Conservation (phyloP, 2,329 filamentous ascomycete species). For the Sarocladium strictum region DNA sequence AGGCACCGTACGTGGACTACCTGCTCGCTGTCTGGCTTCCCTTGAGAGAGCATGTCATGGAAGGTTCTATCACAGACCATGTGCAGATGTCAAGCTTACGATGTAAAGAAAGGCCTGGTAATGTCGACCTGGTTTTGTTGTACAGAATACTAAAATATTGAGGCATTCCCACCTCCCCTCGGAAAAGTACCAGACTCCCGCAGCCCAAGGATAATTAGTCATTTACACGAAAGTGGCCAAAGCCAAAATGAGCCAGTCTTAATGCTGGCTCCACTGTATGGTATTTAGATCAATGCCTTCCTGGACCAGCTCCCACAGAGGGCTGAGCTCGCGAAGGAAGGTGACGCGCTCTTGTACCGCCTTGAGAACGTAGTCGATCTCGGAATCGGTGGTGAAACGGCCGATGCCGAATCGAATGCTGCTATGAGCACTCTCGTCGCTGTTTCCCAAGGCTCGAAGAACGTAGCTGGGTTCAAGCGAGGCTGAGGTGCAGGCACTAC, state of each 20-base stretch:
- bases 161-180: constrained; percentile 6
- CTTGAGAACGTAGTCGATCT: constrained; percentile 97
- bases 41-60: too few species aligned
- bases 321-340: constrained; percentile 90
- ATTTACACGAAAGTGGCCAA: constrained; percentile 1
- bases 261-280: constrained; percentile 98
- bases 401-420: constrained; percentile 98
- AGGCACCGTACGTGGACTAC: too few species aligned
- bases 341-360: constrained; percentile 85
- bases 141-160: neutral
- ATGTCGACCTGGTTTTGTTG: neutral
- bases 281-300: constrained; percentile 93
- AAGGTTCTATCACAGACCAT: too few species aligned
- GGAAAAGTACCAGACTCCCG: neutral
- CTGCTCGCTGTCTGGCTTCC: too few species aligned
- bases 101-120: too few species aligned
- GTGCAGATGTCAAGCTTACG: too few species aligned
- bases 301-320: constrained; percentile 95
- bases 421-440: constrained; percentile 94
- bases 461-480: constrained; percentile 97
- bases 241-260: constrained; percentile 21
- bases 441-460: constrained; percentile 86
- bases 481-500: constrained; percentile 93
- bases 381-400: constrained; percentile 87
- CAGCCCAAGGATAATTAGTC: neutral